These are phyloP conservation scores for Benincasa hispida DNA, from an alignment of 306 rosid species.

Conservation along the genomic window DNA sequence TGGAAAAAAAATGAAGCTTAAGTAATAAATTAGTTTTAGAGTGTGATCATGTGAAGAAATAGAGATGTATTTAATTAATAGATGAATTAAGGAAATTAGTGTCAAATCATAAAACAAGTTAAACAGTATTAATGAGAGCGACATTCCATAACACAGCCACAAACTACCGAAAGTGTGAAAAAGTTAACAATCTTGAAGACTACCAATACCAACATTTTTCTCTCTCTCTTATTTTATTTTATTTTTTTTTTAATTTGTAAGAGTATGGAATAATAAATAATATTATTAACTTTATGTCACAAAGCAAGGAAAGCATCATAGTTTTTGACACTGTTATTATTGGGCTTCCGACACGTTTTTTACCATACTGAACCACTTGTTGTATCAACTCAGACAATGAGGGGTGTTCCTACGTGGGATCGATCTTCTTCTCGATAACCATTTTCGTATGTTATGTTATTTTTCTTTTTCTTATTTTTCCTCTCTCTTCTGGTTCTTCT, in stretches of 20 bases:
- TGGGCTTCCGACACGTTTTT: conserved; percentile 4
- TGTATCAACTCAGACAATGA: not conserved
- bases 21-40: too few species aligned
- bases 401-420: not conserved
- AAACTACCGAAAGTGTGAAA: conserved; percentile 4
- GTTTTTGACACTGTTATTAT: not conserved
- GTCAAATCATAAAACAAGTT: not conserved
- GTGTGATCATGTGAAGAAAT: not conserved
- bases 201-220: not conserved
- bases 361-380: not conserved
- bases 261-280: not conserved
- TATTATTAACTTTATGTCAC: not conserved
- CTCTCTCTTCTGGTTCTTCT: too few species aligned
- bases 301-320: not conserved
- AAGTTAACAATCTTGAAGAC: not conserved
- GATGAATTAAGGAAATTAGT: not conserved
- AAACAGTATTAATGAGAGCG: conserved; percentile 3
- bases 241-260: not conserved
- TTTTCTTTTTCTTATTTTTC: too few species aligned
- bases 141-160: conserved; percentile 1
- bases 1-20: too few species aligned
- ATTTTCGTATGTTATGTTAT: not conserved
- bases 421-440: not conserved
- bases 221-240: not conserved
- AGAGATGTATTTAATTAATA: not conserved